Conservation (phyloP, 2,329 filamentous ascomycete genomes). For the Leptographium procerum region DNA sequence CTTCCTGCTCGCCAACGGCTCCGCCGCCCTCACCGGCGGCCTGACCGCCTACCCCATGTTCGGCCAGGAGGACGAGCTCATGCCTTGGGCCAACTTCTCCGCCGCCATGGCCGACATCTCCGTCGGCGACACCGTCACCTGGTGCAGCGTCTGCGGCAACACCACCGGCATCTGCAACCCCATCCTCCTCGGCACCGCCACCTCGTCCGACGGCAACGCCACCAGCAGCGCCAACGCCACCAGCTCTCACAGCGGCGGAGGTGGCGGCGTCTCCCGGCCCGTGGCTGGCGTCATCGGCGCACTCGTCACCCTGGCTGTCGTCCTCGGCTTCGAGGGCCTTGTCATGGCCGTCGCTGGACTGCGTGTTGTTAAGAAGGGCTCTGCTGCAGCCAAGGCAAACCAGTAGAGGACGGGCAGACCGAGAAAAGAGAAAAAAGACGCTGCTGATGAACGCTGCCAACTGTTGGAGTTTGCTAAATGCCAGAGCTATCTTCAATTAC, state of each 20-base stretch:
- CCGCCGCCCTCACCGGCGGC: conserved; percentile 40
- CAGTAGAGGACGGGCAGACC: no score
- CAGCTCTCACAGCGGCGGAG: conserved; percentile 11
- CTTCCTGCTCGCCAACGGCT: conserved; percentile 51
- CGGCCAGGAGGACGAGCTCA: conserved; percentile 39
- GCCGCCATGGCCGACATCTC: conserved; percentile 53
- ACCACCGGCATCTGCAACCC: conserved; percentile 53
- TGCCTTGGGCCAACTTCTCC: conserved; percentile 62
- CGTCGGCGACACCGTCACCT: conserved; percentile 50
- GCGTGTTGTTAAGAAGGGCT: conserved; percentile 33
- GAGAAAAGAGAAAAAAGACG: no score
- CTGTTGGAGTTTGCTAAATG: neutral
- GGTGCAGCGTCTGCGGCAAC: conserved; percentile 70
- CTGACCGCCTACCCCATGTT: conserved; percentile 41
- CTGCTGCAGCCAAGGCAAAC: conserved; percentile 7
- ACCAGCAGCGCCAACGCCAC: conserved; percentile 13
- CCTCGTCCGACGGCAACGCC: no score
- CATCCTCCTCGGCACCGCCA: conserved; percentile 15
- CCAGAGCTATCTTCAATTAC: neutral
- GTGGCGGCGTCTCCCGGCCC: conserved; percentile 47
- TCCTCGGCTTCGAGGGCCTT: conserved; percentile 33
- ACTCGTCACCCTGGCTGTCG: conserved; percentile 44
- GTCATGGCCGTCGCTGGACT: conserved; percentile 32
- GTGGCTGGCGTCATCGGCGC: conserved; percentile 80
- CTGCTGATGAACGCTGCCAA: no score